phyloP scores from a whole-genome alignment of 352 stramenopile species.

The Thalassiosira allenii region DNA sequence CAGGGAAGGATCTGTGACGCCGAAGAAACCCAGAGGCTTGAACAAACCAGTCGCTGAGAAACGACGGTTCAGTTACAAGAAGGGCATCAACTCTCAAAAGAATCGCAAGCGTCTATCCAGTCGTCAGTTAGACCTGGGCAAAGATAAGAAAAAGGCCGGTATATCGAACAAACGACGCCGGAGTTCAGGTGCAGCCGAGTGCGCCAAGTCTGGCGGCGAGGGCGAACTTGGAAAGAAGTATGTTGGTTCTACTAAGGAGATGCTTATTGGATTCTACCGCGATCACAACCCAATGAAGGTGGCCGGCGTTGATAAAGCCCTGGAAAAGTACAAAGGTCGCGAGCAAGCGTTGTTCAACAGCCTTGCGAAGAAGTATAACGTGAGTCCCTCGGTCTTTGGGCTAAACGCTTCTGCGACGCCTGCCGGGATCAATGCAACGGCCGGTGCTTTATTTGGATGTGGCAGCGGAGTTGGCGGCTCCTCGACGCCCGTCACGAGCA shows the following conservation, averaged over 20 bases:
- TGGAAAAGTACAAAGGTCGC: slow-evolving; percentile 81
- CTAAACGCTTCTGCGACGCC: slow-evolving; percentile 9
- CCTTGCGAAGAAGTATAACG: slow-evolving; percentile 84
- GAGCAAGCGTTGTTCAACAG: slow-evolving; percentile 84
- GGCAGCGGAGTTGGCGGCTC: neutral
- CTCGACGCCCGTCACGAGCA: slow-evolving; percentile 3
- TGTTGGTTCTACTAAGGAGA: neutral
- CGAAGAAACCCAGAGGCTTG: slow-evolving; percentile 2
- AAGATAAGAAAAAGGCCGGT: too few relatives aligned
- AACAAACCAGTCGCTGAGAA: slow-evolving; percentile 16
- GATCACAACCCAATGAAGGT: slow-evolving; percentile 73
- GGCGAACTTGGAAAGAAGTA: slow-evolving; percentile 11
- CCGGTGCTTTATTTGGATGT: too few relatives aligned
- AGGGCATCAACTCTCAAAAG: slow-evolving; percentile 5
- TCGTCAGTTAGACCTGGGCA: too few relatives aligned
- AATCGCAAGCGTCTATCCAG: too few relatives aligned
- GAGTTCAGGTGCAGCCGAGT: too few relatives aligned
- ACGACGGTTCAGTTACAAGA: slow-evolving; percentile 21
- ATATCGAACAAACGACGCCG: too few relatives aligned
- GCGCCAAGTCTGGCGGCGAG: too few relatives aligned
- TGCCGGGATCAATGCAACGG: too few relatives aligned
- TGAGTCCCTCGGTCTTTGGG: slow-evolving; percentile 77
- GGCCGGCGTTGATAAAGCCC: slow-evolving; percentile 76
- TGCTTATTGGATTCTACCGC: slow-evolving; percentile 72
- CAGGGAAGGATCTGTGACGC: slow-evolving; percentile 7